Evolutionary conservation across 2,329 filamentous ascomycete species (phyloP), one percentile per base, ranked within the genome.

Genomic region (Colletotrichum agaves): DNA sequence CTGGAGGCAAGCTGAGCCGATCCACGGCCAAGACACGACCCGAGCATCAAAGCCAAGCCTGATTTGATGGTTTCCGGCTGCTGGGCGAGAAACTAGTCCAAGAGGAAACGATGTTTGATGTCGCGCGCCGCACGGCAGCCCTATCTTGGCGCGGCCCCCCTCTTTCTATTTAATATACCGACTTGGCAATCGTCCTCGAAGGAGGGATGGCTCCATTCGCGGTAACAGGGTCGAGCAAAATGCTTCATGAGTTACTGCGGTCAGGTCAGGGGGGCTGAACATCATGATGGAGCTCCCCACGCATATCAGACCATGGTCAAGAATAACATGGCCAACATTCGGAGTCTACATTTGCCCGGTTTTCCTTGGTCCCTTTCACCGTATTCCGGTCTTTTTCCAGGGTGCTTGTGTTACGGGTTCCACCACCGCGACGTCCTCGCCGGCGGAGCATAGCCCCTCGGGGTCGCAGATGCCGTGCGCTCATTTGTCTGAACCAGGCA

Each of bases 11-110:
- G 47, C 37, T 67, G 39, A 64, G 65, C 65, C 65, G 61, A 44
- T 68, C 53, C 35, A 65, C 65, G 61, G 65, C 55, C 65, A 56
- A 65, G 41, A 65, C 47, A 47, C 64, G 10, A 65, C n/a, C 17
- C n/a, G 35, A 11, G 55, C 65, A 68, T 68, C 52, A 49, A 68
- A 27, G 55, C 43, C 44, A 44, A 44, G 52, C 17, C 35, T 23
- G 12, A 15, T 17, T 15, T 55, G 23, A 27, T 8, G 15, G 23
- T 31, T 21, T 37, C 23, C 23, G 33, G 15, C 27, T 5, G 8
- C 43, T 39, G 52, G 13, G 33, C n/a, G 43, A 11, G 61, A 64
- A 67, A 64, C 39, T 47, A 47, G 5, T 31, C 31, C 13, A 53
- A 39, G 21, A 49, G 46, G 43, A 44, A 47, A 50, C 41, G 17